A percentile compares a stretch with the other conserved stretches of the same genome.
Evolutionary conservation across 2,329 filamentous ascomycete genomes (phyloP).

Genomic region (Trichophyton verrucosum): DNA sequence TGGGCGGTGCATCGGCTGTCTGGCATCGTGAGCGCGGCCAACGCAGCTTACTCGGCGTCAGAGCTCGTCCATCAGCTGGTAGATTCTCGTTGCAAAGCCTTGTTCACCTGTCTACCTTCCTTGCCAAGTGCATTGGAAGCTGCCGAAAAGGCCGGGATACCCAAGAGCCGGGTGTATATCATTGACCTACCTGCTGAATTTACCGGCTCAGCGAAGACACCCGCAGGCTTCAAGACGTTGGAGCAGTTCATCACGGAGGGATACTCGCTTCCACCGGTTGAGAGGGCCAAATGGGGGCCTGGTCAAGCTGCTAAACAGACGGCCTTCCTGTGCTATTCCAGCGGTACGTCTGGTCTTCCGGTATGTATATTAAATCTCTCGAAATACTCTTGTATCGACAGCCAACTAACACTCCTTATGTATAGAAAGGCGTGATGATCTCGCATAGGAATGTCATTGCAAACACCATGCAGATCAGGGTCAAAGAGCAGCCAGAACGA

Average conservation of each 20-base stretch:
- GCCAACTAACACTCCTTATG: background rate
- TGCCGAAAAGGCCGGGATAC: constrained; percentile 50
- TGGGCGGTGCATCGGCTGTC: constrained; percentile 64
- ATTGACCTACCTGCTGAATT: constrained; percentile 51
- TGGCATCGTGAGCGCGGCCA: constrained; percentile 63
- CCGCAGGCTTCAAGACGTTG: constrained; percentile 47
- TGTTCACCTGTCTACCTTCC: constrained; percentile 60
- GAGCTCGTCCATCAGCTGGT: constrained; percentile 63
- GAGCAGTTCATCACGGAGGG: constrained; percentile 55
- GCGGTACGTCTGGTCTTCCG: constrained; percentile 65
- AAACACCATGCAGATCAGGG: constrained; percentile 53
- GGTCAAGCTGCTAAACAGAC: constrained; percentile 45
- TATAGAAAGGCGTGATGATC: constrained; percentile 70
- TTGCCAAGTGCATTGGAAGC: constrained; percentile 53
- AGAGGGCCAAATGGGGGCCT: constrained; percentile 30
- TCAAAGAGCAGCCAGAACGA: constrained; percentile 37
- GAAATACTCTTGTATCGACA: background rate
- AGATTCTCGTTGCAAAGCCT: constrained; percentile 53
- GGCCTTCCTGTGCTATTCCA: constrained; percentile 69
- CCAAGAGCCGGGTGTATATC: constrained; percentile 54
- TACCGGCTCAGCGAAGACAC: constrained; percentile 35
- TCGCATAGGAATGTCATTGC: constrained; percentile 68
- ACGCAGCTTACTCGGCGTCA: constrained; percentile 56
- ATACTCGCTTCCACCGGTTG: constrained; percentile 27
- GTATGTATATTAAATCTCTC: constrained; percentile 29